Evolutionary conservation across 2,329 filamentous ascomycete genomes (phyloP), one percentile per base, ranked within the genome.

Genomic region (Taxawa tesnikishii): DNA sequence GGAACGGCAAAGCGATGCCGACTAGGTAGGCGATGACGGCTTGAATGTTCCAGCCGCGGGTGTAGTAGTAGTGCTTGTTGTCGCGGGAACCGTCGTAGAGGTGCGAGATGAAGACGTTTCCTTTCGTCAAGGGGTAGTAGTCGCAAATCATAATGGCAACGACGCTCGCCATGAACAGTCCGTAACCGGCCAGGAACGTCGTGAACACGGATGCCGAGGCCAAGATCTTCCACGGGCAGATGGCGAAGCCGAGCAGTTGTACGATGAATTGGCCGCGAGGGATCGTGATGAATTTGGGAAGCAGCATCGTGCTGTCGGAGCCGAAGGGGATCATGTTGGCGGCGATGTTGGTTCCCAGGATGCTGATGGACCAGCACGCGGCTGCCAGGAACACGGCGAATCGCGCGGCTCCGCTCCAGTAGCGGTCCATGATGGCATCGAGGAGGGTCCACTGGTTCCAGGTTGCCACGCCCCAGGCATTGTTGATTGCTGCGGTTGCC

Each of bases 161-260:
- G 36, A 79, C 71, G 0, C 73, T 73, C 0, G 71, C 74, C 4
- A 80, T 57, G 51, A 79, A 79, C 15, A 79, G 60, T 2, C 68
- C 67, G 51, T 78, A 52, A 6, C 47, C 48, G 7, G 39, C 63
- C 62, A 83, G 74, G 55, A 83, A 82, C 3, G 46, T 47, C 4
- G 77, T 57, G 45, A 79, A 74, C 2, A 66, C 73, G 2, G 53
- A 49, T 2, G 73, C 73, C 0, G 67, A 73, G 18, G 54, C 62
- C 17, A 78, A 56, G 35, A 79, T 76, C 54, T 75, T 75, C 75
- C 73, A 79, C 2, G 73, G 74, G 1, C 75, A 70, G n/a, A 78
- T 59, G 2, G 64, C 64, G 67, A 72, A 75, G n/a, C 38, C 49
- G 10, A 51, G 35, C 24, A 53, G 38, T 13, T 48, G 48, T 11